Conservation (phyloP, 140 eudicot genomes). For the Stevia rebaudiana region DNA sequence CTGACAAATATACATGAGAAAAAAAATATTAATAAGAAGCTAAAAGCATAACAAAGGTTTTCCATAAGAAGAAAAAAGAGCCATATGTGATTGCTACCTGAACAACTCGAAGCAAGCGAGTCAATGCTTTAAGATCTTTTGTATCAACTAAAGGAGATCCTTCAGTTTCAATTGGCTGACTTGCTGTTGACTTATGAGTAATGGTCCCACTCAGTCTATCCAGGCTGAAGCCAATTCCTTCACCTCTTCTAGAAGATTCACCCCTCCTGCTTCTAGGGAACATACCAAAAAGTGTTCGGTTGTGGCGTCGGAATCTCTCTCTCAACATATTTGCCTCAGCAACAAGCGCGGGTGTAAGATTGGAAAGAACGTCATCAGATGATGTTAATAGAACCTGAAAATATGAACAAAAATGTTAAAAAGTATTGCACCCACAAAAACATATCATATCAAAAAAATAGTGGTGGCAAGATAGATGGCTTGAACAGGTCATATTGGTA, state of each 20-base stretch:
- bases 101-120: constrained; percentile 81
- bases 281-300: constrained; percentile 85
- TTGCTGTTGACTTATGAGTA: constrained; percentile 59
- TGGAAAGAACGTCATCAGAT: constrained; percentile 92
- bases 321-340: constrained; percentile 98
- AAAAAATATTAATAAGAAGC: constrained; percentile 5
- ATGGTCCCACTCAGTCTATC: constrained; percentile 35
- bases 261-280: constrained; percentile 89
- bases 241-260: constrained; percentile 85
- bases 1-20: constrained; percentile 36
- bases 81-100: constrained; percentile 42
- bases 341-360: constrained; percentile 91
- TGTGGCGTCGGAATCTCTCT: constrained; percentile 86
- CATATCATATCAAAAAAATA: not conserved
- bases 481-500: not conserved
- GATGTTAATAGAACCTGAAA: constrained; percentile 89
- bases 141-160: constrained; percentile 87
- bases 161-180: constrained; percentile 76
- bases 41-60: not conserved
- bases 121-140: constrained; percentile 75
- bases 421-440: not conserved
- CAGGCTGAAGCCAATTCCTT: constrained; percentile 45
- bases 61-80: not conserved
- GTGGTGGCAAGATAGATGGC: not conserved
- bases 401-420: not conserved